phyloP scores from a whole-genome alignment of 2,329 filamentous ascomycete genomes.

The Lecanicillium sp. region DNA sequence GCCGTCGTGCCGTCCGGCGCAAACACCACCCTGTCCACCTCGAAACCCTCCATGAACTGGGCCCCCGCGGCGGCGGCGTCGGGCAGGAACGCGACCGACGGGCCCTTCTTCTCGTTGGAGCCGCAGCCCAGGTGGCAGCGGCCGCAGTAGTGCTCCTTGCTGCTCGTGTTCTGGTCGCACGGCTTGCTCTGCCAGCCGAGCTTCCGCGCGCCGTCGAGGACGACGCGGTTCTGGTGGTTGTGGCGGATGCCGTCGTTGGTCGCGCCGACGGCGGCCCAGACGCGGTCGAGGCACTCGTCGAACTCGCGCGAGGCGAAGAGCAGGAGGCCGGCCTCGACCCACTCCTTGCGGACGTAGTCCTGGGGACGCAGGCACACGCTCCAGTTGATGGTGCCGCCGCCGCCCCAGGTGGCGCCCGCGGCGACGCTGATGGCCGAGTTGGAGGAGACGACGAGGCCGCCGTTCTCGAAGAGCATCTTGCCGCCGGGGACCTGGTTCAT shows the following conservation, averaged over 20 bases:
- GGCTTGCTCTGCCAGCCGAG: conserved; percentile 64
- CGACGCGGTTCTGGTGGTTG: conserved; percentile 62
- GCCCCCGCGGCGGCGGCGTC: conserved; percentile 74
- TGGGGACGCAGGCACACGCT: conserved; percentile 61
- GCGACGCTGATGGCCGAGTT: conserved; percentile 55
- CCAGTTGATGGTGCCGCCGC: conserved; percentile 88
- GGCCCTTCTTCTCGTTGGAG: conserved; percentile 70
- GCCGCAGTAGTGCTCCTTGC: conserved; percentile 68
- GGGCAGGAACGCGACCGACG: conserved; percentile 69
- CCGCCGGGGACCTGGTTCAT: conserved; percentile 60
- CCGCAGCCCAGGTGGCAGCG: conserved; percentile 56
- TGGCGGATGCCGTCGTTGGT: conserved; percentile 60
- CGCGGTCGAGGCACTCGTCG: conserved; percentile 71
- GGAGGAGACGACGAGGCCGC: conserved; percentile 50
- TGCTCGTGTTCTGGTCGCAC: conserved; percentile 75
- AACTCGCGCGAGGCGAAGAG: conserved; percentile 71
- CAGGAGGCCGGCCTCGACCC: conserved; percentile 62
- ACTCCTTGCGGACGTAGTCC: conserved; percentile 71
- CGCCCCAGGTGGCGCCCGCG: conserved; percentile 71
- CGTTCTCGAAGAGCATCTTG: conserved; percentile 63
- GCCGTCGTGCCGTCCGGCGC: conserved; percentile 52
- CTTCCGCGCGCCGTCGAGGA: conserved; percentile 70
- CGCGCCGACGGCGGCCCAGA: conserved; percentile 75
- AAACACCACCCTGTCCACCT: conserved; percentile 66
- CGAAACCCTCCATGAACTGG: conserved; percentile 76